Evolutionary conservation across 2,329 filamentous ascomycete species (phyloP).

Genomic region (Beauveria varroae): DNA sequence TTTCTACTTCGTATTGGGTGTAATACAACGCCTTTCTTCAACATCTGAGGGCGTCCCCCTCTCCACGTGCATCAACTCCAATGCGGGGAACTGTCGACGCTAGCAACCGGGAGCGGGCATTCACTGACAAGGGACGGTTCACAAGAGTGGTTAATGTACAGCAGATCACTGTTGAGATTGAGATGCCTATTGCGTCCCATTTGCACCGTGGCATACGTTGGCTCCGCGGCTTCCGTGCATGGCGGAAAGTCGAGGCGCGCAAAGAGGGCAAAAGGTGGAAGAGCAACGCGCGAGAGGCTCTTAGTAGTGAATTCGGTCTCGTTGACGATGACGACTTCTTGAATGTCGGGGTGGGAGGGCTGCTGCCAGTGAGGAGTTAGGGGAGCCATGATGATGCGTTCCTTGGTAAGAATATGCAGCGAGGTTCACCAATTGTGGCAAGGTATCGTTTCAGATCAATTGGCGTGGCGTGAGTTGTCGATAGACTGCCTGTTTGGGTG

Average conservation of each 20-base stretch:
- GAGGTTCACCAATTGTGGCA: neutral
- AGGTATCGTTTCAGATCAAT: neutral
- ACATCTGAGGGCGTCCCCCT: neutral
- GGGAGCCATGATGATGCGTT: conserved; percentile 39
- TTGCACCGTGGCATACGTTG: conserved; percentile 60
- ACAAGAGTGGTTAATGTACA: conserved; percentile 64
- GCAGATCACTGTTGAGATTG: conserved; percentile 56
- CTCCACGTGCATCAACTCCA: neutral
- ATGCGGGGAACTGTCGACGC: neutral
- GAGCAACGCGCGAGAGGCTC: conserved; percentile 45
- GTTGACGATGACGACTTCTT: conserved; percentile 45
- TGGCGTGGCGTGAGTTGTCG: neutral
- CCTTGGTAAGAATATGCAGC: neutral
- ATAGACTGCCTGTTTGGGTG: neutral
- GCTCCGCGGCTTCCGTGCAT: conserved; percentile 44
- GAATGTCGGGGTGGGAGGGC: conserved; percentile 52
- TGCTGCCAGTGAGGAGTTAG: conserved; percentile 51
- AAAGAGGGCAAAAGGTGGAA: conserved; percentile 57
- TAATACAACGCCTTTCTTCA: neutral
- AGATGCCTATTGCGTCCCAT: conserved; percentile 48
- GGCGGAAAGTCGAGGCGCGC: conserved; percentile 60
- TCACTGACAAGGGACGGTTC: conserved; percentile 54
- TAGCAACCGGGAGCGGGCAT: neutral
- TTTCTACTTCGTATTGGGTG: neutral
- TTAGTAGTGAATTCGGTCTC: conserved; percentile 51